Evolutionary conservation across 345 rosid genomes (phyloP).

Genomic region (Salix purpurea): DNA sequence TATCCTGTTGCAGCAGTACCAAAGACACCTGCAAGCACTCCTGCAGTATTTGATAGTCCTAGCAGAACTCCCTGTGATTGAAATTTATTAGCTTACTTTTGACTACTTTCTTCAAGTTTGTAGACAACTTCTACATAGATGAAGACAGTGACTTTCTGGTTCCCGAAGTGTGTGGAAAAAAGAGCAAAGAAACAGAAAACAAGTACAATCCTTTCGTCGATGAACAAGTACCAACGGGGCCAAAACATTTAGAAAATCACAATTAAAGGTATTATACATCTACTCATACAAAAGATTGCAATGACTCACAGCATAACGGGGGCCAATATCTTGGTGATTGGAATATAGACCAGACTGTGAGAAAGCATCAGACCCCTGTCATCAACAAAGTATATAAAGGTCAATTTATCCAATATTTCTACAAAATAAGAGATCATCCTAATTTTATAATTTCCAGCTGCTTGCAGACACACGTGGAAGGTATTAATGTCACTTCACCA

Average conservation of each 20-base stretch:
- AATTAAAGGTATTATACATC: not conserved
- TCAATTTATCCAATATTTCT: slow-evolving; percentile 4
- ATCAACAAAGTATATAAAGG: slow-evolving; percentile 12
- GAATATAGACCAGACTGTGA: slow-evolving; percentile 97
- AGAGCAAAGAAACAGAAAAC: not conserved
- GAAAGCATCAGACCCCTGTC: slow-evolving; percentile 91
- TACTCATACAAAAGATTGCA: not conserved
- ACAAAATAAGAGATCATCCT: not conserved
- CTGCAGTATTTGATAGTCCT: slow-evolving; percentile 92
- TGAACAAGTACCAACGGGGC: not conserved
- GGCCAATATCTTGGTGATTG: slow-evolving; percentile 98
- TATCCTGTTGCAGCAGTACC: slow-evolving; percentile 97
- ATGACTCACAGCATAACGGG: slow-evolving; percentile 81
- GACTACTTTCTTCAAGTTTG: not conserved
- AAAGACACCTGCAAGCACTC: slow-evolving; percentile 91
- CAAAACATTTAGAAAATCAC: not conserved
- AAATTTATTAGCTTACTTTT: slow-evolving; percentile 2
- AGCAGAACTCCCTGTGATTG: slow-evolving; percentile 74
- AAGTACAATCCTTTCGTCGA: not conserved
- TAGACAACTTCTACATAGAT: not conserved
- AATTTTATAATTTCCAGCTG: not conserved
- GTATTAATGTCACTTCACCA: not conserved
- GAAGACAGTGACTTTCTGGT: not conserved
- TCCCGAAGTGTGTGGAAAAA: not conserved
- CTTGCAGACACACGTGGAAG: not conserved